These are phyloP conservation scores for Colletotrichum theobromicola DNA, from an alignment of 2,329 filamentous ascomycete species.

Conservation along the genomic window DNA sequence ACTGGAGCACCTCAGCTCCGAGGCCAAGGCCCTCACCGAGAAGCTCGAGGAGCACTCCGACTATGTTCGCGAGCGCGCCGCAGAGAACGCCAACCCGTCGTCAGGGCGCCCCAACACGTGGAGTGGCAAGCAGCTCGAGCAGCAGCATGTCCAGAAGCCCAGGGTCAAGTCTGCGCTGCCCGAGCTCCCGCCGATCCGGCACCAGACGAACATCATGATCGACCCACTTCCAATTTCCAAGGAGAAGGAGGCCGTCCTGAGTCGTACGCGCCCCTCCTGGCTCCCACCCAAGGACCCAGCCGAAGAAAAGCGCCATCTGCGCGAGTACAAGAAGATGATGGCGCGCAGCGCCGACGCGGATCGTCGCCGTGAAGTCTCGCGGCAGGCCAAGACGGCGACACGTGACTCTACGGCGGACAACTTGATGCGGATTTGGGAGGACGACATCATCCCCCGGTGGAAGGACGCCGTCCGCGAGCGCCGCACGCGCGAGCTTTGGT, in stretches of 20 bases:
- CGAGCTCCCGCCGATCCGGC: conserved; percentile 70
- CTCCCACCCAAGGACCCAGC: conserved; percentile 85
- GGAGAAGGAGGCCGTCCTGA: conserved; percentile 85
- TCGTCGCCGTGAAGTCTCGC: conserved; percentile 60
- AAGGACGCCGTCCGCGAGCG: conserved; percentile 71
- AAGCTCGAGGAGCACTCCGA: conserved; percentile 82
- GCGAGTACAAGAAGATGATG: conserved; percentile 87
- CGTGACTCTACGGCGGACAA: conserved; percentile 61
- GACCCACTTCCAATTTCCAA: conserved; percentile 84
- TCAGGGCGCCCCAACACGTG: conserved; percentile 46
- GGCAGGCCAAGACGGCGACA: conserved; percentile 54
- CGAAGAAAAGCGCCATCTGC: conserved; percentile 89
- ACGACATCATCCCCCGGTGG: conserved; percentile 79
- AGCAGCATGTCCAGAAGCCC: conserved; percentile 42
- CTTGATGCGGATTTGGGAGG: conserved; percentile 73
- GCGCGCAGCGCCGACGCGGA: conserved; percentile 64
- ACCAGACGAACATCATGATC: conserved; percentile 78
- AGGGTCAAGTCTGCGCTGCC: conserved; percentile 71
- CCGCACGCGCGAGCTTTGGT: conserved; percentile 79
- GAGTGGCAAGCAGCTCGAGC: conserved; percentile 27
- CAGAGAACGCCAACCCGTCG: conserved; percentile 22
- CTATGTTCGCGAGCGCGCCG: conserved; percentile 26
- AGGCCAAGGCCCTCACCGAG: conserved; percentile 77
- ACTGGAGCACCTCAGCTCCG: conserved; percentile 70
- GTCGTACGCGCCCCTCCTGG: conserved; percentile 82